Base-by-base conservation (phyloP, 192 early-diverging fungal species). In the Phycomyces nitens region DNA sequence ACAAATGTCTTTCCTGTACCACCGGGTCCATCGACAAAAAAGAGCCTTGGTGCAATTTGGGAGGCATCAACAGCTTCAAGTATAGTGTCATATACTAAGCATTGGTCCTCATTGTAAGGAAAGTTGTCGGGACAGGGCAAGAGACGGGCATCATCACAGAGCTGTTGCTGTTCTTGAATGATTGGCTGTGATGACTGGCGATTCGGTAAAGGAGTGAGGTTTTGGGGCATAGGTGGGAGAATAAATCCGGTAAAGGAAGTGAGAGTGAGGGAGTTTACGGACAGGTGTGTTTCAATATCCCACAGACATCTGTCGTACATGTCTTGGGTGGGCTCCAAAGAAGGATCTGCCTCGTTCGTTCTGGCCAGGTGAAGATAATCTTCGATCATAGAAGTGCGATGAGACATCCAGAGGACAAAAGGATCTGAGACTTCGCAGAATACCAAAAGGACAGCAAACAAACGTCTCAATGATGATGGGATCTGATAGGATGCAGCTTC, bases 11-110 rank as follows among this genome's bases (percentile, higher is more conserved):
- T 59, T 11, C 22, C 9, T 26, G 58, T 59, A 11, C 23, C 14
- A 6, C 58, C 58, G 11, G 40, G 58, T 3, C 42, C 24, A 15
- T 59, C 58, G 5, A 59, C 20, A n/a, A 47, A 59, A 59, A 24
- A 44, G 26, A 0, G 44, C 22, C n/a, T 18, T 59, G 20, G 18
- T 21, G 20, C 5, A 41, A 38, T 11, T 20, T 5, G 10, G 11
- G 26, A 20, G 0, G 7, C 34, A 41, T n/a, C 16, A 34, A 42
- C 16, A 20, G 18, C 18, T 18, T 41, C 38, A 1, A 5, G 34
- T 11, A 41, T 18, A 8, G 56, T 15, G 39, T 57, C 29, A 57
- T 18, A 57, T 40, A 39, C 18, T 10, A 8, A n/a, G 6, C 29
- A 10, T 18, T 57, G 38, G n/a, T 41, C 56, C 5, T 2, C 5